A percentile compares a stretch with the other conserved stretches of the same genome.
These are phyloP conservation scores for Naegleria fowleri DNA, from an alignment of 208 protist species.

Conservation along the genomic window DNA sequence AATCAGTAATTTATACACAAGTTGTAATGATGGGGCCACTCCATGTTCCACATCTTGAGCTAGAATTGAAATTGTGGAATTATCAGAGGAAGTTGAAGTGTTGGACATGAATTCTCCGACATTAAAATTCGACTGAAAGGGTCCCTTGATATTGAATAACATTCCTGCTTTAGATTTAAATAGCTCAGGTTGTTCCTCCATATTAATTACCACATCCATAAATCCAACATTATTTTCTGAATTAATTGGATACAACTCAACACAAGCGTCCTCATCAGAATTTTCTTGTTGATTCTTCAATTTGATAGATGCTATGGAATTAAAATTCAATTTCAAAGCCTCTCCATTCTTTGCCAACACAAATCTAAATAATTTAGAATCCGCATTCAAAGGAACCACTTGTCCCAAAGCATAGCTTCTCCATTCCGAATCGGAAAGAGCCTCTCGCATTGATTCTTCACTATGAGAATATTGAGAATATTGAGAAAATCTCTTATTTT, in stretches of 20 bases:
- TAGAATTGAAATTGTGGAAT: background rate
- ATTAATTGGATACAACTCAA: background rate
- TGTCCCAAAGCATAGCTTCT: background rate
- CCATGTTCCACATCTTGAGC: background rate
- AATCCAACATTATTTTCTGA: background rate
- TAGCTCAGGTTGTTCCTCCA: background rate
- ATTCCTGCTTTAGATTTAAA: background rate
- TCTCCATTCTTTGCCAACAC: background rate
- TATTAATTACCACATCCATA: background rate
- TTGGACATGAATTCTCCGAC: background rate
- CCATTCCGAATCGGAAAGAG: background rate
- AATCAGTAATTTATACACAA: background rate
- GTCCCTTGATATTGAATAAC: background rate
- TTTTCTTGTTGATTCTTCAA: background rate
- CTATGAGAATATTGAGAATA: too few relatives aligned
- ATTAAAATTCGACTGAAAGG: background rate
- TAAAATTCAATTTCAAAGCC: background rate
- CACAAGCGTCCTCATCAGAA: background rate
- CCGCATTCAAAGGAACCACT: background rate
- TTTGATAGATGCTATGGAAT: background rate
- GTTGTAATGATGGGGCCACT: background rate
- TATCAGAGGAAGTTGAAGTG: background rate
- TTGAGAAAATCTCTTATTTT: background rate
- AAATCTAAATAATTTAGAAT: background rate
- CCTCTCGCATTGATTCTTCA: background rate